Conservation (phyloP, 2,329 filamentous ascomycete species). For the Fusarium xyrophilum region DNA sequence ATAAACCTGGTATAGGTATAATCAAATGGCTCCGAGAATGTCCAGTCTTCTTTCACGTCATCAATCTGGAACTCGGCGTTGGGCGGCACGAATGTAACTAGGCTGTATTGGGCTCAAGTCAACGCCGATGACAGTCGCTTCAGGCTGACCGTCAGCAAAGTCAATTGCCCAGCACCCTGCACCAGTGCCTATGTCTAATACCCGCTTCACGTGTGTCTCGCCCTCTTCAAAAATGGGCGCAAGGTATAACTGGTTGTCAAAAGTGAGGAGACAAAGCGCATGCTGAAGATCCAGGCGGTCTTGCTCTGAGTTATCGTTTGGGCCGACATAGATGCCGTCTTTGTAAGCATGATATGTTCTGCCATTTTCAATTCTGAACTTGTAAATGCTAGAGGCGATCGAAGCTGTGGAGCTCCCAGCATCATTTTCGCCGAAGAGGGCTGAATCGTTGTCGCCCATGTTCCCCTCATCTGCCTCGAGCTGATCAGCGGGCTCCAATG, state of each 20-base stretch:
- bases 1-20: conserved; percentile 37
- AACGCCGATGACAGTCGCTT: conserved; percentile 22
- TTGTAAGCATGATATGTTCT: conserved; percentile 41
- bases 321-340: conserved; percentile 25
- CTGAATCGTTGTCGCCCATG: conserved; percentile 4
- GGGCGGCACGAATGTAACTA: conserved; percentile 26
- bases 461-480: conserved; percentile 5
- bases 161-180: conserved; percentile 41
- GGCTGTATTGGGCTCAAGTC: conserved; percentile 36
- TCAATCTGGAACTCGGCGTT: conserved; percentile 38
- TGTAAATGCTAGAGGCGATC: conserved; percentile 27
- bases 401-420: conserved; percentile 25
- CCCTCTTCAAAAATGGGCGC: conserved; percentile 16
- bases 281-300: conserved; percentile 34
- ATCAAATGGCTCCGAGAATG: conserved; percentile 32
- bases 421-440: background rate
- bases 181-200: conserved; percentile 39
- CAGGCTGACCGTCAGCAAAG: conserved; percentile 33
- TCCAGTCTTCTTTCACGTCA: conserved; percentile 39
- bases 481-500: conserved; percentile 1
- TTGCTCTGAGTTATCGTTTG: conserved; percentile 18
- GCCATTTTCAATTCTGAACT: conserved; percentile 38
- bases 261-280: conserved; percentile 37
- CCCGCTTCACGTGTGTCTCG: conserved; percentile 1
- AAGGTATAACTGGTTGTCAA: conserved; percentile 35